Evolutionary conservation across 106 monocot genomes (phyloP).

Genomic region (Dioscorea zingiberensis): DNA sequence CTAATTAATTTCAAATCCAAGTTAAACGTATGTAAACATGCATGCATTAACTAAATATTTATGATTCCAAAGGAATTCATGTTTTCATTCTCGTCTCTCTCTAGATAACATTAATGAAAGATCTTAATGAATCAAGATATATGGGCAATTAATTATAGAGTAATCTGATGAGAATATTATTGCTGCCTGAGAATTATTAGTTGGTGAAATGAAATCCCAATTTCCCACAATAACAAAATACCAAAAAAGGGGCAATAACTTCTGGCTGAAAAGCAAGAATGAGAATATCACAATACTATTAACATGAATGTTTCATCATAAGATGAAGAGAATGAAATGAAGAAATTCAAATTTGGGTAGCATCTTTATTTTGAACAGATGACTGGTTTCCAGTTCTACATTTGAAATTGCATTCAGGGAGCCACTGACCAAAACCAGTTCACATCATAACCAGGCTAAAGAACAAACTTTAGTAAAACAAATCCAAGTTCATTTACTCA

Average conservation of each 20-base stretch:
- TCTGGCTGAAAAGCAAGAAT: not conserved
- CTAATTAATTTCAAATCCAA: not conserved
- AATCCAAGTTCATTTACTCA: not conserved
- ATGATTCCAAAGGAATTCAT: not conserved
- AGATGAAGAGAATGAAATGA: too few relatives aligned
- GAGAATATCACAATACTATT: not conserved
- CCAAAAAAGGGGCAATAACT: not conserved
- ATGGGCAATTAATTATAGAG: not conserved
- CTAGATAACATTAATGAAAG: not conserved
- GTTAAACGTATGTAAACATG: conserved; percentile 5
- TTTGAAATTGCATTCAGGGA: too few relatives aligned
- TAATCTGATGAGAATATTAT: too few relatives aligned
- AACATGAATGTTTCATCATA: too few relatives aligned
- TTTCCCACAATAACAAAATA: not conserved
- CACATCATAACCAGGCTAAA: too few relatives aligned
- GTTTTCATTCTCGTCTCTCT: not conserved
- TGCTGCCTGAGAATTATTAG: too few relatives aligned
- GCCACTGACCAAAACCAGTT: too few relatives aligned
- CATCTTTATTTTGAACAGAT: too few relatives aligned
- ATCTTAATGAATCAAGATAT: not conserved
- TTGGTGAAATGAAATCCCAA: not conserved
- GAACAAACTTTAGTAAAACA: not conserved
- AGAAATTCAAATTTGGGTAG: too few relatives aligned
- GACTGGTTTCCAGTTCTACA: too few relatives aligned
- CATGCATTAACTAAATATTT: not conserved